Base-by-base conservation (phyloP, 2,329 filamentous ascomycete genomes). In the Colletotrichum karsti region DNA sequence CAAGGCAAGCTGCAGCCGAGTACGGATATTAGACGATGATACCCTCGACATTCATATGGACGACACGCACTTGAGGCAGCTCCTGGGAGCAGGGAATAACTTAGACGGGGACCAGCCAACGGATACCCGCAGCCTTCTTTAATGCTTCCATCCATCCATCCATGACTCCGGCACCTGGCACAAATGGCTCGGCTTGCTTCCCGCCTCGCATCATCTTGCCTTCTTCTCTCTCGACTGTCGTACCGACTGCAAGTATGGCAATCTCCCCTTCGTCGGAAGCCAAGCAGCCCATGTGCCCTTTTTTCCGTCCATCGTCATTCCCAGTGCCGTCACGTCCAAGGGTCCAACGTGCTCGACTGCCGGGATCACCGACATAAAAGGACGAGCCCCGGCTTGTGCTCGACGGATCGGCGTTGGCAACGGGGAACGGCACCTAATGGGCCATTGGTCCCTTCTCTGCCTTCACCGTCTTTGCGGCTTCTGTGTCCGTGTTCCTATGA, bases 51-150 rank as follows among this genome's bases (percentile, higher is more conserved):
- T 28, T 55, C 61, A 59, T 59, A 18, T 59, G 39, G 65, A 59
- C 60, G 46, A 65, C 24, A 59, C 61, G 53, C 60, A 53, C 33
- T 37, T 64, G 64, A 67, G 44, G 53, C 60, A 64, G 37, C 37
- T 50, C 18, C 46, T 18, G 15, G 37, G 24, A 41, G 22, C 60
- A 68, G 61, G 66, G 62, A 67, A 62, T 13, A 67, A 56, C 53
- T 55, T n/a, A 28, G 64, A 58, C 35, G 53, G 37, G 46, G 46
- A 30, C n/a, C 24, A 26, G 57, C 20, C 33, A 50, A 51, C 51
- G 41, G 58, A 30, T 37, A 42, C 15, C 46, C 41, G 54, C 62
- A 42, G 50, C 28, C 48, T 67, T 69, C 63, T 57, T 67, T 55
- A 50, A 62, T 57, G 55, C 55, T 62, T 69, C 55, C 60, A 65